Percentiles rank a stretch among this genome's conserved stretches.
These are phyloP conservation scores for Salvia hispanica DNA, from an alignment of 257 asterid genomes.

Conservation along the genomic window DNA sequence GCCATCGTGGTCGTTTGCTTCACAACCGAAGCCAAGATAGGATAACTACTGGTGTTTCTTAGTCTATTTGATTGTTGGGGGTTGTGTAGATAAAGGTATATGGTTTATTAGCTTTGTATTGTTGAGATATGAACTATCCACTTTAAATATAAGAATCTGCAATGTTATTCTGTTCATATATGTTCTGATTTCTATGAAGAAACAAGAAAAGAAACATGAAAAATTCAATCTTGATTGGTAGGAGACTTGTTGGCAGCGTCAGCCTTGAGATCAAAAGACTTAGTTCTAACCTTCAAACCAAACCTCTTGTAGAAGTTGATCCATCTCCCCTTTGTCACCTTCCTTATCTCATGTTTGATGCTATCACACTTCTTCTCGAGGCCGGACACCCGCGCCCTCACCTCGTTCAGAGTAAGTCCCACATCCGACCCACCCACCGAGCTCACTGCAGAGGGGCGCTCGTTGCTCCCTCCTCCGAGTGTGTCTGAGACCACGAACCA, in stretches of 20 bases:
- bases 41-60: conserved; percentile 31
- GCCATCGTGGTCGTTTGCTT: conserved; percentile 60
- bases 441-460: neutral
- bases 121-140: conserved; percentile 35
- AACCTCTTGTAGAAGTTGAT: conserved; percentile 37
- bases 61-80: conserved; percentile 49
- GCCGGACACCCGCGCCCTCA: conserved; percentile 42
- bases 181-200: neutral
- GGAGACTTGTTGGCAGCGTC: neutral
- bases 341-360: conserved; percentile 47
- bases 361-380: conserved; percentile 49
- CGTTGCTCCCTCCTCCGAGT: conserved; percentile 29
- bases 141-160: conserved; percentile 34
- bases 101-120: conserved; percentile 37
- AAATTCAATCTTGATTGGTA: conserved; percentile 15
- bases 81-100: conserved; percentile 56
- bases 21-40: conserved; percentile 60
- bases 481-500: conserved; percentile 45
- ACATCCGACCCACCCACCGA: conserved; percentile 2
- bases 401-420: conserved; percentile 30
- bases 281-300: conserved; percentile 35
- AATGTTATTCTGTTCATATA: conserved; percentile 21
- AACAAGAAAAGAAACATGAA: neutral
- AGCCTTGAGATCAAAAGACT: conserved; percentile 33
- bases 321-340: conserved; percentile 48